A percentile compares a stretch with the other conserved stretches of the same genome.
These are phyloP conservation scores for Zygosaccharomyces rouxii DNA, from an alignment of 805 yeast genomes.

Conservation along the genomic window DNA sequence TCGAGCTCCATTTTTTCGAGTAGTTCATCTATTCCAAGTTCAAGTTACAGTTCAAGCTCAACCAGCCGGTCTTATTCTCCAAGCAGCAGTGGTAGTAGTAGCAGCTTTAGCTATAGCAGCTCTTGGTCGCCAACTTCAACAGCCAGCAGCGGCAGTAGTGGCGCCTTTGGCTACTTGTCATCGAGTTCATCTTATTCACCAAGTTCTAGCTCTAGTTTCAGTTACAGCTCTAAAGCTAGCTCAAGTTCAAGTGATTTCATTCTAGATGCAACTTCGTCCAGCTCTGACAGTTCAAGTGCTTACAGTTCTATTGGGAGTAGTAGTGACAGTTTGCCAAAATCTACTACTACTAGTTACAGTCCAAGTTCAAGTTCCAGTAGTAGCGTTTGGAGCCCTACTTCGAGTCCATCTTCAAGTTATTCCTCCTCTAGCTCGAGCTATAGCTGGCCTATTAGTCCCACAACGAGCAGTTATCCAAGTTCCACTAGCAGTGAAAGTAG, in stretches of 20 bases:
- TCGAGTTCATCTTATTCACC: background rate
- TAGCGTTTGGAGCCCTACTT: background rate
- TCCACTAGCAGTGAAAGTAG: conserved; percentile 3
- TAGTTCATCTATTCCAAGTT: background rate
- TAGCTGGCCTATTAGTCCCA: conserved; percentile 6
- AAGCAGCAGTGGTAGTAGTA: conserved; percentile 2
- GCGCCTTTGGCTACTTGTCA: background rate
- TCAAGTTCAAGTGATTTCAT: background rate
- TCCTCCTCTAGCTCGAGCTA: conserved; percentile 4
- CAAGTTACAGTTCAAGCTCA: background rate
- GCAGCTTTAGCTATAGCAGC: background rate
- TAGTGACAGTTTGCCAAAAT: background rate
- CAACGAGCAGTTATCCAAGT: conserved; percentile 3
- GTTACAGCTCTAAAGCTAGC: background rate
- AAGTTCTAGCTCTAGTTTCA: background rate
- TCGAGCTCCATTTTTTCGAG: background rate
- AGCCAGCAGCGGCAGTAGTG: background rate
- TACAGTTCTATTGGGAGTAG: background rate
- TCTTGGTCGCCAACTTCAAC: background rate
- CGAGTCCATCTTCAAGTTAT: conserved; percentile 3
- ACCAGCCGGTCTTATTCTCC: background rate
- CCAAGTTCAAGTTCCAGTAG: conserved; percentile 1
- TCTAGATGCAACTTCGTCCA: background rate
- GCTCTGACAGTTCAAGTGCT: background rate
- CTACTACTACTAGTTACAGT: background rate